Evolutionary conservation across 345 rosid genomes (phyloP), one percentile per base, ranked within the genome.

Genomic region (Eucalyptus regnans): DNA sequence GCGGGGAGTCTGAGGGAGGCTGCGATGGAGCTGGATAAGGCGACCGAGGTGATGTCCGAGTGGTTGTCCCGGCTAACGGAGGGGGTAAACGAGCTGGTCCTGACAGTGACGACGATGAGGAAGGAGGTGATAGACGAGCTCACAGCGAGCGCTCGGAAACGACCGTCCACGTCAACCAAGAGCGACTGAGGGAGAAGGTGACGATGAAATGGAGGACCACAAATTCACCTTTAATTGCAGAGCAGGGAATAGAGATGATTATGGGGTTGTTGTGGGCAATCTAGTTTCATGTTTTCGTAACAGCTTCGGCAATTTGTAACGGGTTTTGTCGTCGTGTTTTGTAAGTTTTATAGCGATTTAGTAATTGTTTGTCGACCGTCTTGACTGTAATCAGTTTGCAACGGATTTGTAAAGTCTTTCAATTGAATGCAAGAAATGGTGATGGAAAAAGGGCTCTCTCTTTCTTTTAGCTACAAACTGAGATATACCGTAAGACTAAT

Each of bases 231-330:
- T 25, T 27, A 3, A 6, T 12, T 5, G 66, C 31, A 7, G 68
- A 27, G n/a, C 12, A 60, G 15, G 31, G 31, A 27, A 6, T 5
- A 60, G 31, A 27, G 68, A 60, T 56, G 68, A 60, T 60, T 1
- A 56, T 23, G 27, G 62, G 0, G 62, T 9, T 56, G 12, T 56
- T 56, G 29, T 56, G 29, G 10, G 62, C 62, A 56, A 56, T 56
- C 29, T 56, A 2, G 62, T 56, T 56, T 56, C 3, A 23, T 56
- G 62, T 12, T 23, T 56, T 23, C 1, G 12, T 12, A 11, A 27
- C 7, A 5, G 31, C 31, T 1, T 56, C 3, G 0, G 1, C 62
- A 60, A 60, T 60, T 0, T 25, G 13, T 27, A 10, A 58, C 1
- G 66, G 15, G 11, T 62, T 62, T 56, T 23, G 62, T 56, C 6